These are phyloP conservation scores for Chaetomidium leptoderma DNA, from an alignment of 495 filamentous ascomycete species.

Conservation along the genomic window DNA sequence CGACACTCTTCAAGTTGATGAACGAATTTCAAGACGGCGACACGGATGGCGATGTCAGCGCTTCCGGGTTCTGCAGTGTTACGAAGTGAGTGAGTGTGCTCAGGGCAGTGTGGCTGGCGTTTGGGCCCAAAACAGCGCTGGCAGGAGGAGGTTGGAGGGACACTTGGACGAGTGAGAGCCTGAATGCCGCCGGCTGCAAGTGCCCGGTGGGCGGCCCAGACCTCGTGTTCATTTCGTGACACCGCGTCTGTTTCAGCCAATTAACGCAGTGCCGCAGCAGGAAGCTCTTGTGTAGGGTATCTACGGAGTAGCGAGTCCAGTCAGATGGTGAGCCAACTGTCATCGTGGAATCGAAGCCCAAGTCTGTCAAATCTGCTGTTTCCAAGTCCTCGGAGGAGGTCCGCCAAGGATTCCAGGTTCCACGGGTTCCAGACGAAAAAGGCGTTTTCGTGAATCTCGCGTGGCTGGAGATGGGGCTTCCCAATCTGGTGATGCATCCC, in stretches of 20 bases:
- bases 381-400: too few relatives aligned
- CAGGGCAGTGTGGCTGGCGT: not conserved
- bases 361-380: too few relatives aligned
- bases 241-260: slow-evolving; percentile 17
- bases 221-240: slow-evolving; percentile 31
- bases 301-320: too few relatives aligned
- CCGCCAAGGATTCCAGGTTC: too few relatives aligned
- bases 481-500: slow-evolving; percentile 15
- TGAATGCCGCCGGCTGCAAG: slow-evolving; percentile 4
- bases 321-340: too few relatives aligned
- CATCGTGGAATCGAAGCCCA: too few relatives aligned
- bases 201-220: not conserved
- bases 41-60: not conserved
- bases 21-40: not conserved
- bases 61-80: too few relatives aligned
- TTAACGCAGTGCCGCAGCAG: not conserved
- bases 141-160: slow-evolving; percentile 11
- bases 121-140: not conserved
- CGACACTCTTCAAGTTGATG: not conserved
- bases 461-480: slow-evolving; percentile 17
- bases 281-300: not conserved
- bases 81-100: not conserved
- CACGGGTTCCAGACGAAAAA: not conserved
- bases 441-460: not conserved
- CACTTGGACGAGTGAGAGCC: slow-evolving; percentile 7